Conservation (phyloP, 768 basidiomycete species). For the Hebeloma cylindrosporum region DNA sequence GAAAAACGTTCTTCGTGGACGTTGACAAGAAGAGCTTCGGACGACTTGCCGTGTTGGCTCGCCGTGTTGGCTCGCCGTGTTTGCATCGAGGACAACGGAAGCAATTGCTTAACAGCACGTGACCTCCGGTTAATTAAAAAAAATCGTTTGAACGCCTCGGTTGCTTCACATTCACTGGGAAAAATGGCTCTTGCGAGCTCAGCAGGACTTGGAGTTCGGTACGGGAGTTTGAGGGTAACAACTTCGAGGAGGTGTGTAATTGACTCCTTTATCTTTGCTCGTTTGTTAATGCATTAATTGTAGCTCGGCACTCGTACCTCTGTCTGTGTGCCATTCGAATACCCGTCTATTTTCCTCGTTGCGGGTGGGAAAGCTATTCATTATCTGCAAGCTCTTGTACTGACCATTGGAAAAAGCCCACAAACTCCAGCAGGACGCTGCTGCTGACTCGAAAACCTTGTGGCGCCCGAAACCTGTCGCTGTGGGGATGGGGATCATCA, state of each 20-base stretch:
- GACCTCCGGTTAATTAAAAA: no score
- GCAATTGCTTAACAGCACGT: no score
- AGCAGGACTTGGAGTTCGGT: conserved; percentile 7
- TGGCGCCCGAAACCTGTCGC: conserved; percentile 6
- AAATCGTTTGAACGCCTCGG: no score
- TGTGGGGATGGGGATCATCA: conserved; percentile 12
- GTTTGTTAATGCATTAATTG: background rate
- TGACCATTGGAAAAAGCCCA: background rate
- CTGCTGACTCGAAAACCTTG: background rate
- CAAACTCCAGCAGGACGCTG: background rate
- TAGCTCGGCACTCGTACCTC: conserved; percentile 1
- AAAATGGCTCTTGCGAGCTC: conserved; percentile 11
- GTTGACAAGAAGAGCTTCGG: no score
- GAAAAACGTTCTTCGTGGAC: no score
- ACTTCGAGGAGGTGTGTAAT: conserved; percentile 9
- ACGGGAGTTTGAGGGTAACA: conserved; percentile 9
- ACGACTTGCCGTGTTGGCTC: no score
- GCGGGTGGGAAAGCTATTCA: conserved; percentile 9
- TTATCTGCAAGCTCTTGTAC: background rate
- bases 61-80: no score
- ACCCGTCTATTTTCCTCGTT: conserved; percentile 11
- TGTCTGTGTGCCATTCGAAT: conserved; percentile 3
- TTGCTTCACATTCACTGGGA: no score
- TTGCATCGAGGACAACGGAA: no score
- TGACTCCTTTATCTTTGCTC: background rate